Conservation (phyloP, 306 rosid species). For the Prunus kanzakura region DNA sequence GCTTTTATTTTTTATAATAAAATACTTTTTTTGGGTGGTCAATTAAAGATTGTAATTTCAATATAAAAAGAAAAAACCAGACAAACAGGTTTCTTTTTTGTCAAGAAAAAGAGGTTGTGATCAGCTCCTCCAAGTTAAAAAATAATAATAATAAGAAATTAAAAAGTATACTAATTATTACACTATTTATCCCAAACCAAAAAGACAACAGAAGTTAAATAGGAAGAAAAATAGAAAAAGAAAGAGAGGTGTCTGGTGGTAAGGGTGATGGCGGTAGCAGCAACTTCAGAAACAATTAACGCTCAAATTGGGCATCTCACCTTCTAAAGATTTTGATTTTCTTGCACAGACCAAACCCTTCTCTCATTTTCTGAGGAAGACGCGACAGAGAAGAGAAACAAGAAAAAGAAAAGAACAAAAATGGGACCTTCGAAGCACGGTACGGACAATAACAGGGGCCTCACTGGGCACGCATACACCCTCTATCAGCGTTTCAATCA, state of each 20-base stretch:
- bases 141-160: too few relatives aligned
- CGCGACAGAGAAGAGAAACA: background rate
- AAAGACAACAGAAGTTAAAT: background rate
- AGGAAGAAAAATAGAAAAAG: background rate
- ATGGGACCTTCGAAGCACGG: constrained; percentile 51
- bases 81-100: too few relatives aligned
- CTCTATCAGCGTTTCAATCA: constrained; percentile 75
- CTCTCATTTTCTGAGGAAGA: background rate
- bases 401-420: background rate
- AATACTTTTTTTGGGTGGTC: too few relatives aligned
- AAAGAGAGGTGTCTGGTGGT: background rate
- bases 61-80: too few relatives aligned
- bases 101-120: too few relatives aligned
- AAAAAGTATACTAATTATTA: too few relatives aligned
- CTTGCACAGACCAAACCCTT: background rate
- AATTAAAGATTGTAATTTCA: too few relatives aligned
- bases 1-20: too few relatives aligned
- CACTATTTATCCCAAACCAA: too few relatives aligned
- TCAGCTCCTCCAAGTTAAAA: too few relatives aligned
- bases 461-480: constrained; percentile 42
- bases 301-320: background rate
- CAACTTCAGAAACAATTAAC: background rate
- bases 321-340: background rate
- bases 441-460: constrained; percentile 34
- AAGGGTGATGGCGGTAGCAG: background rate